Percentiles rank a stretch among this genome's conserved stretches.
These are phyloP conservation scores for Blastobotrys robertii DNA, from an alignment of 805 yeast species.

Conservation along the genomic window DNA sequence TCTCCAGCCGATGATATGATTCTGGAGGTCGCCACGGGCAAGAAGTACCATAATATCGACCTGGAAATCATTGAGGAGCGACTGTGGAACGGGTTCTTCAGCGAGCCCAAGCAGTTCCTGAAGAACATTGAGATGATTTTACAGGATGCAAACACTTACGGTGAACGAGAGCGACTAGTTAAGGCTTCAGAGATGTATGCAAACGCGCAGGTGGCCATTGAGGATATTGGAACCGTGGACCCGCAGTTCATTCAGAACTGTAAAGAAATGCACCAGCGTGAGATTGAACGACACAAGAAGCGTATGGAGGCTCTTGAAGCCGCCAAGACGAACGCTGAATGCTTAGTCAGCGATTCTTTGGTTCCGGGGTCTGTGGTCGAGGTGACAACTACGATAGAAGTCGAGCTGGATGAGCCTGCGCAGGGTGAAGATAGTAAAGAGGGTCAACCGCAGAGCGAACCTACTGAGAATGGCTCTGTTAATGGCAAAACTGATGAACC, in stretches of 20 bases:
- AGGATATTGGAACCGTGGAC: conserved; percentile 49
- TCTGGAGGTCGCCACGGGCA: conserved; percentile 67
- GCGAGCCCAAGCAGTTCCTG: conserved; percentile 84
- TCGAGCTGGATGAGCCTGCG: neutral
- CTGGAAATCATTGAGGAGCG: conserved; percentile 89
- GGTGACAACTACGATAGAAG: conserved; percentile 1
- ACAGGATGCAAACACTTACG: conserved; percentile 59
- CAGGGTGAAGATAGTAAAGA: conserved; percentile 1
- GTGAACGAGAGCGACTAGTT: conserved; percentile 74
- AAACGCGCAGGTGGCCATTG: conserved; percentile 91
- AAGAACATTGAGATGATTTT: conserved; percentile 79
- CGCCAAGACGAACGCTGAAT: conserved; percentile 1
- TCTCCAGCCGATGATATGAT: conserved; percentile 59
- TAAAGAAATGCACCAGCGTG: conserved; percentile 54
- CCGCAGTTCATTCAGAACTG: conserved; percentile 72
- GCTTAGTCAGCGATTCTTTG: conserved; percentile 7
- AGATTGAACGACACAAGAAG: conserved; percentile 14
- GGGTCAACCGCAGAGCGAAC: neutral
- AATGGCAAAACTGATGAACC: too few species aligned
- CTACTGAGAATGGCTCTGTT: too few species aligned
- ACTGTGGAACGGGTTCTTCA: conserved; percentile 92
- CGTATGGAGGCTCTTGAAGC: conserved; percentile 5
- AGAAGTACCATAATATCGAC: conserved; percentile 76
- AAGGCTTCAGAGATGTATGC: conserved; percentile 92
- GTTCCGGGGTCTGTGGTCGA: conserved; percentile 2